Evolutionary conservation across 495 filamentous ascomycete genomes (phyloP), one percentile per base, ranked within the genome.

Genomic region (Lindgomyces ingoldianus): DNA sequence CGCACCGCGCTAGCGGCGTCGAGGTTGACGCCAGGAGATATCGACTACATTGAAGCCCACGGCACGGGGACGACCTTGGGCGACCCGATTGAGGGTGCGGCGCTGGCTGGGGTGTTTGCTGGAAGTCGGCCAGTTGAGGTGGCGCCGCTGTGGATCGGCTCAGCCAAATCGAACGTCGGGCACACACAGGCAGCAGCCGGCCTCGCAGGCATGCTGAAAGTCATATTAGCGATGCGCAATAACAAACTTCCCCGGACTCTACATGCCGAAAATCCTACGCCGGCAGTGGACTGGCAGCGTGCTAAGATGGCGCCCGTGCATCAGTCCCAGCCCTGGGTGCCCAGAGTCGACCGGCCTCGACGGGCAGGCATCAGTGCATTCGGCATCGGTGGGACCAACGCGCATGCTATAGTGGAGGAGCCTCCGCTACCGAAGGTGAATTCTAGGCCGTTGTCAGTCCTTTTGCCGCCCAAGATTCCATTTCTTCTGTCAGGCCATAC

Each of bases 61-160:
- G 58, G 58, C 16, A 61, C 58, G 1, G 58, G 26, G 1, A 61
- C 58, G 2, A 21, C 33, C 21, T 10, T 53, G 18, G 58, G 58
- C 58, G 87, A 90, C 65, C 85, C 84, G 0, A 78, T 84, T 0
- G 87, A 90, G 66, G 75, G 78, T 0, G 76, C 73, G 1, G 84
- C 84, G 1, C 81, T 86, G 55, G 57, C 26, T 12, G 57, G 64
- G 27, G 64, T 74, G 26, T 73, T 74, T 48, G 77, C 6, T 39
- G 6, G 76, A 3, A 46, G n/a, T 3, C 10, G 16, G 12, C 21
- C 39, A 22, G 1, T 10, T 25, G 11, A 11, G 8, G 6, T 14
- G 22, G 18, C 22, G n/a, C 52, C 52, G 10, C 52, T 56, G 29
- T 4, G 33, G 12, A 36, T 39, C 21, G 22, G 18, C 19, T 56